Evolutionary conservation across 192 early-diverging fungal genomes (phyloP), one percentile per base, ranked within the genome.

Genomic region (Chytriomyces sp.): DNA sequence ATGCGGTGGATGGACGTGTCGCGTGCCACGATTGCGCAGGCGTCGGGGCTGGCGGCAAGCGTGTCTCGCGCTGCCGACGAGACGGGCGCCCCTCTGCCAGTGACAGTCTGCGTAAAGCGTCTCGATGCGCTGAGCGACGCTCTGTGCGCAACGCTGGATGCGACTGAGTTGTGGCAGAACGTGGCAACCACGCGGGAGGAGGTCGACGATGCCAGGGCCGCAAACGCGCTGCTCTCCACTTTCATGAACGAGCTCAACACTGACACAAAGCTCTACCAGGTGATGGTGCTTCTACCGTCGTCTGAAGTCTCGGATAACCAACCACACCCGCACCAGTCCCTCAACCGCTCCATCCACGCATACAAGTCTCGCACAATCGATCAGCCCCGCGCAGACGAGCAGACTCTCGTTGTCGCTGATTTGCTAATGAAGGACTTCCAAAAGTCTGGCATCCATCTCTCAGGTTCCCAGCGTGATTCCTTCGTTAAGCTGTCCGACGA

Each of bases 181-280:
- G 89, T 93, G 36, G 96, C 98, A 65, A 93, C 97, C 0, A 90
- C 93, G 74, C 64, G 66, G 67, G 69, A 62, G 30, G 92, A 89
- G 79, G 81, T 90, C 56, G 75, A 83, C 38, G 91, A 88, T 4
- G 96, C 97, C 0, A 91, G 94, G 72, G 73, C 84, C 2, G 92
- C 89, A 1, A 94, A 93, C 71, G 78, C 83, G 33, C 75, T 84
- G 30, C 77, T 98, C 64, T 92, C 89, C 31, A 88, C 88, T 5
- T 93, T 90, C 72, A 91, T 99, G 89, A 95, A 94, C 67, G 89
- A 88, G 39, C 85, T 99, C 22, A 99, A 99, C 77, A 99, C 94
- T 0, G 90, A 99, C 73, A 90, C 86, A 33, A 81, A 88, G 19
- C 78, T 99, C 22, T 95, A 96, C 70, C 44, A 86, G 75, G 92